Evolutionary conservation across 1,284 basidiomycete genomes (phyloP), one percentile per base, ranked within the genome.

Genomic region (Apiotrichum gamsii): DNA sequence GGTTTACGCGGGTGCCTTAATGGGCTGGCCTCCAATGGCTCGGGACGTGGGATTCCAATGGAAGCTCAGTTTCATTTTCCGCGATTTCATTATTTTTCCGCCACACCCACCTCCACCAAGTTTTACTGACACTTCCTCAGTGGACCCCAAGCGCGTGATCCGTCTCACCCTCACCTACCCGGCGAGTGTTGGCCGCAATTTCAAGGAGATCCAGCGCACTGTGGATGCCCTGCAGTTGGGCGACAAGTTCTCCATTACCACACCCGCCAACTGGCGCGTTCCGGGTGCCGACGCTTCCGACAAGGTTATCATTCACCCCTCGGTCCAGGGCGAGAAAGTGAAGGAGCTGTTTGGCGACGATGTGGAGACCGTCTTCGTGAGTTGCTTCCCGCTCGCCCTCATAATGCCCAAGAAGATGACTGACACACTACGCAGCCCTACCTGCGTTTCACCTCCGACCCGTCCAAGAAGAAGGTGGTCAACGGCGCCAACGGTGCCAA

Each of bases 231-330:
- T 99, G 48, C 95, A 98, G 72, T 78, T 94, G 52, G 88, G 89
- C 39, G 93, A 97, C 78, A 90, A 87, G 77, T 78, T 93, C 77
- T 71, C 72, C 51, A 36, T 46, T 19, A 39, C 45, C n/a, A 48
- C 43, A 16, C 47, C 47, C 8, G 47, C 47, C 21, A 42, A 36
- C 30, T 44, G 30, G 42, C 8, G 16, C 23, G 21, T 37, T 20
- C 19, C 19, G 13, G 2, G 13, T 23, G 21, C 9, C 37, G 19
- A 23, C 24, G n/a, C 31, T 42, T 13, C 90, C 38, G 84, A 93
- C 15, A 84, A 90, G 66, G 93, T 97, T 49, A 96, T 99, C 64
- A 84, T 99, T 34, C 91, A 96, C 74, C 87, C 89, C n/a, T 74
- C 78, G 8, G 90, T 97, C 41, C 64, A 73, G 56, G 85, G 85